Conservation (phyloP, 768 basidiomycete species). For the Holtermanniella nyarrowii region DNA sequence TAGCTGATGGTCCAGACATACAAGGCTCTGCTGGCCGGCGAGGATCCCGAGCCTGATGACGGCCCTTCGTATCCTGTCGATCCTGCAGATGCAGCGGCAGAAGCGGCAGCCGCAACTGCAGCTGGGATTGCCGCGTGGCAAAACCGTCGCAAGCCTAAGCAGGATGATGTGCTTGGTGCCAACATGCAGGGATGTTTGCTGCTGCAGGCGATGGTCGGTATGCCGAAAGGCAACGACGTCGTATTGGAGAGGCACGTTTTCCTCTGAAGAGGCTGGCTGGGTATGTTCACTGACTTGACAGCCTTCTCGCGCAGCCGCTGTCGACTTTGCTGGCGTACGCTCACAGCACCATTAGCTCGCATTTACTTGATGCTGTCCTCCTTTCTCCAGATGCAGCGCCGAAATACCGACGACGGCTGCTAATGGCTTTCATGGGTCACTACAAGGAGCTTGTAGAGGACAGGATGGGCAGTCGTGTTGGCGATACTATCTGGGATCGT, state of each 20-base stretch:
- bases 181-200: slow-evolving; percentile 77
- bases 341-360: slow-evolving; percentile 60
- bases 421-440: slow-evolving; percentile 64
- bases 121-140: slow-evolving; percentile 26
- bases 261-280: background rate
- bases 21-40: slow-evolving; percentile 23
- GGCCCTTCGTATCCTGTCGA: slow-evolving; percentile 11
- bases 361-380: slow-evolving; percentile 65
- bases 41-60: slow-evolving; percentile 11
- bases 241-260: slow-evolving; percentile 58
- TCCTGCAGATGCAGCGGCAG: slow-evolving; percentile 20
- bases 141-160: slow-evolving; percentile 31
- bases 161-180: slow-evolving; percentile 47
- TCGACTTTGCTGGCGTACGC: slow-evolving; percentile 54
- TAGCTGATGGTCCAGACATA: slow-evolving; percentile 20
- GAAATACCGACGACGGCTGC: slow-evolving; percentile 59
- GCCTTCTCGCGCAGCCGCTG: slow-evolving; percentile 52
- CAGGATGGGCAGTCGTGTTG: slow-evolving; percentile 78
- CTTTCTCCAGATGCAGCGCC: slow-evolving; percentile 56
- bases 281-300: slow-evolving; percentile 33
- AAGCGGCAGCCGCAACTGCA: slow-evolving; percentile 33
- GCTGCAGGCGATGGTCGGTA: slow-evolving; percentile 66
- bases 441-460: slow-evolving; percentile 78
- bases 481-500: slow-evolving; percentile 78
- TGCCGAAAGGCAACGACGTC: slow-evolving; percentile 56